These are phyloP conservation scores for barrel medic (Medicago truncatula) DNA, from an alignment of 306 rosid genomes.

Conservation along the genomic window MtrunA17r5.0-ANR NC_053049.1:36513501-36514000, in stretches of 20 bases:
- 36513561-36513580: conserved; percentile 9
- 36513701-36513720: background rate
- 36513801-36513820: conserved; percentile 3
- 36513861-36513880: conserved; percentile 25
- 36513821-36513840: conserved; percentile 33
- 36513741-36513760: conserved; percentile 6
- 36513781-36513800: background rate
- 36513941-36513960: conserved; percentile 96
- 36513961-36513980: conserved; percentile 98
- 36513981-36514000: conserved; percentile 88
- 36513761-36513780: conserved; percentile 3
- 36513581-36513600: conserved; percentile 9
- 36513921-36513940: conserved; percentile 91
- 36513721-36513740: conserved; percentile 26
- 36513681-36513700: conserved; percentile 14
- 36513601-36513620: background rate
- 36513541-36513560: conserved; percentile 21
- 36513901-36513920: conserved; percentile 99
- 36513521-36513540: conserved; percentile 22
- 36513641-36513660: conserved; percentile 4
- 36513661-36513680: conserved; percentile 22
- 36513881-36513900: conserved; percentile 60
- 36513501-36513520: conserved; percentile 8
- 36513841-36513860: conserved; percentile 4
- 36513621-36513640: conserved; percentile 3